phyloP scores from a whole-genome alignment of 257 asterid genomes.

The Ballota nigra region DNA sequence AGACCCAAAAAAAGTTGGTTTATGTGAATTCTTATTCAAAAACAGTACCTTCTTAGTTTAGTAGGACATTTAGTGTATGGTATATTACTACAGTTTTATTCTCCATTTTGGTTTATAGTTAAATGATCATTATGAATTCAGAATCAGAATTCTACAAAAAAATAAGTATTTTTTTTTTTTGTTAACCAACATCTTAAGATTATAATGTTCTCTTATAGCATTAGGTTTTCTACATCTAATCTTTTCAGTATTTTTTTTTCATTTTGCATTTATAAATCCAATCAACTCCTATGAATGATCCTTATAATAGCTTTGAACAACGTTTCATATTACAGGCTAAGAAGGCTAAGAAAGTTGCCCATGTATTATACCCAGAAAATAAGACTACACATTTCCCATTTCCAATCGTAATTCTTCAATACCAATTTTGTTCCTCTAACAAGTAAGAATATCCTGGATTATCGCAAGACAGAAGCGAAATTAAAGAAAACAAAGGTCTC shows the following conservation, averaged over 20 bases:
- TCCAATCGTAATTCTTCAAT: no score
- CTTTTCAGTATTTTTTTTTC: background rate
- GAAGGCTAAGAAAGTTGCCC: no score
- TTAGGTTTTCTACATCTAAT: background rate
- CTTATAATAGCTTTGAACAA: background rate
- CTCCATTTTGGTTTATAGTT: background rate
- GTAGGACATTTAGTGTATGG: background rate
- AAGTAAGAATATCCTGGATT: no score
- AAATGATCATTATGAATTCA: background rate
- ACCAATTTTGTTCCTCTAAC: no score
- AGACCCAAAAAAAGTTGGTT: constrained; percentile 83
- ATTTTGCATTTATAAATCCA: background rate
- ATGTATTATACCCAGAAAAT: no score
- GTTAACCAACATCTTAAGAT: background rate
- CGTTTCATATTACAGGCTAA: background rate
- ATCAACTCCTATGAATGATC: background rate
- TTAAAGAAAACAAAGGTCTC: no score
- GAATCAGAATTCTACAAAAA: background rate
- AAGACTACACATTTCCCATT: no score
- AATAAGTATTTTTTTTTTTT: background rate
- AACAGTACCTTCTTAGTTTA: no score
- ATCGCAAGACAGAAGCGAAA: no score
- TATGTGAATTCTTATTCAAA: constrained; percentile 9
- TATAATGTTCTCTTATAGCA: background rate
- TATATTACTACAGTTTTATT: background rate